phyloP scores from a whole-genome alignment of 305 asterid species.

The Solanum chacoense region DNA sequence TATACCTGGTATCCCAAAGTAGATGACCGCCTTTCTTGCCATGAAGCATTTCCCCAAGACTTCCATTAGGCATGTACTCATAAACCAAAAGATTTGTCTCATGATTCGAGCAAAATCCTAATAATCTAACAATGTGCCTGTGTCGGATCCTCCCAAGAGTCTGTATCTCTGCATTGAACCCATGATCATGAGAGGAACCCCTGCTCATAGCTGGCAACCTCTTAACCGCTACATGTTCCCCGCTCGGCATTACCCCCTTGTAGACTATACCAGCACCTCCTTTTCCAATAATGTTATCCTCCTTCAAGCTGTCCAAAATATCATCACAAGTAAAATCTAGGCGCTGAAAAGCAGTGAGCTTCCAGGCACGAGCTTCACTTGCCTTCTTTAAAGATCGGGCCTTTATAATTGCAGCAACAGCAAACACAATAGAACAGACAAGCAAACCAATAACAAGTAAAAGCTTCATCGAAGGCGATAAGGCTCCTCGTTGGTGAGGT shows the following conservation, averaged over 20 bases:
- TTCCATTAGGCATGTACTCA: slow-evolving; percentile 91
- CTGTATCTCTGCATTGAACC: slow-evolving; percentile 90
- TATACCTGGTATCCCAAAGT: slow-evolving; percentile 77
- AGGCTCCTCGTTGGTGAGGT: slow-evolving; percentile 43
- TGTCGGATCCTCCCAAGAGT: slow-evolving; percentile 89
- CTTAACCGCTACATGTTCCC: slow-evolving; percentile 72
- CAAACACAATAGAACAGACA: slow-evolving; percentile 72
- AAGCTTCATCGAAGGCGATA: slow-evolving; percentile 78
- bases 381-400: slow-evolving; percentile 76
- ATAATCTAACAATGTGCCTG: slow-evolving; percentile 69
- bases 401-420: slow-evolving; percentile 72
- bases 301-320: slow-evolving; percentile 65
- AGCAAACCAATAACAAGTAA: slow-evolving; percentile 69
- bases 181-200: slow-evolving; percentile 85
- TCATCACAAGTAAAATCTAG: slow-evolving; percentile 77
- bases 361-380: slow-evolving; percentile 78
- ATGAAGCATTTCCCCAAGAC: slow-evolving; percentile 83
- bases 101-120: slow-evolving; percentile 83
- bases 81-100: slow-evolving; percentile 82
- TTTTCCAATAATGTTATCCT: slow-evolving; percentile 85
- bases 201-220: slow-evolving; percentile 70
- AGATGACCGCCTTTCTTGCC: slow-evolving; percentile 93
- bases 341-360: slow-evolving; percentile 92
- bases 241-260: slow-evolving; percentile 65
- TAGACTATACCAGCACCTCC: slow-evolving; percentile 96